Evolutionary conservation across 371 early-diverging fungal species (phyloP).

Genomic region (Rhizopus delemar): DNA sequence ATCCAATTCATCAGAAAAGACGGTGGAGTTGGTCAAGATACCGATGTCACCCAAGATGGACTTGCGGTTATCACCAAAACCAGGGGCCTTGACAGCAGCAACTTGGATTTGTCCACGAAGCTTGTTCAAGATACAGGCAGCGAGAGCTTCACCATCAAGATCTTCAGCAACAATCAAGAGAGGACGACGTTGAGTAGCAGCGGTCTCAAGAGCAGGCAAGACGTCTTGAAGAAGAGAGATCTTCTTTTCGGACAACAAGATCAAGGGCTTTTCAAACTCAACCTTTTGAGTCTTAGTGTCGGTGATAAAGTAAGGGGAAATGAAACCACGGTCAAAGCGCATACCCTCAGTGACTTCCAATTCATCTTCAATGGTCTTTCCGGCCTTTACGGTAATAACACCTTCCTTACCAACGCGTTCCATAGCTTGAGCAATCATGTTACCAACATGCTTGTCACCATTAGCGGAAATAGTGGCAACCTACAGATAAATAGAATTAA

Average conservation of each 20-base stretch:
- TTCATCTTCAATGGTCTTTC: slow-evolving; percentile 96
- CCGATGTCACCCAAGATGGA: slow-evolving; percentile 96
- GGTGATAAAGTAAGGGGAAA: slow-evolving; percentile 98
- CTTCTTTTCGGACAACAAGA: slow-evolving; percentile 95
- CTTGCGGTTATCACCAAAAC: slow-evolving; percentile 99
- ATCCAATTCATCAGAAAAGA: slow-evolving; percentile 94
- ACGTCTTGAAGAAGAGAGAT: slow-evolving; percentile 93
- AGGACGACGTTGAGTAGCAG: slow-evolving; percentile 93
- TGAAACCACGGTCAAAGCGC: slow-evolving; percentile 98
- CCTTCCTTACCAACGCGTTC: slow-evolving; percentile 99
- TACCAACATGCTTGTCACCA: slow-evolving; percentile 94
- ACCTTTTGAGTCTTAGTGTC: slow-evolving; percentile 96
- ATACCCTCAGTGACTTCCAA: slow-evolving; percentile 98
- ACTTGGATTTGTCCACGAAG: slow-evolving; percentile 96
- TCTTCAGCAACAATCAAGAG: slow-evolving; percentile 97
- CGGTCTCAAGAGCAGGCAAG: slow-evolving; percentile 91
- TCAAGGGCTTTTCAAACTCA: slow-evolving; percentile 97
- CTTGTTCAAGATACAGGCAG: slow-evolving; percentile 98
- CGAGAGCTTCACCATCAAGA: slow-evolving; percentile 97
- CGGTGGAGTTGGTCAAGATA: slow-evolving; percentile 90
- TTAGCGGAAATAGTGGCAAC: slow-evolving; percentile 97
- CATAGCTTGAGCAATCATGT: slow-evolving; percentile 97
- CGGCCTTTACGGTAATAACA: slow-evolving; percentile 98
- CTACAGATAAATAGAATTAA: background rate
- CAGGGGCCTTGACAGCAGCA: slow-evolving; percentile 97